Conservation (phyloP, 352 stramenopile species). For the Peronospora belbahrii region DNA sequence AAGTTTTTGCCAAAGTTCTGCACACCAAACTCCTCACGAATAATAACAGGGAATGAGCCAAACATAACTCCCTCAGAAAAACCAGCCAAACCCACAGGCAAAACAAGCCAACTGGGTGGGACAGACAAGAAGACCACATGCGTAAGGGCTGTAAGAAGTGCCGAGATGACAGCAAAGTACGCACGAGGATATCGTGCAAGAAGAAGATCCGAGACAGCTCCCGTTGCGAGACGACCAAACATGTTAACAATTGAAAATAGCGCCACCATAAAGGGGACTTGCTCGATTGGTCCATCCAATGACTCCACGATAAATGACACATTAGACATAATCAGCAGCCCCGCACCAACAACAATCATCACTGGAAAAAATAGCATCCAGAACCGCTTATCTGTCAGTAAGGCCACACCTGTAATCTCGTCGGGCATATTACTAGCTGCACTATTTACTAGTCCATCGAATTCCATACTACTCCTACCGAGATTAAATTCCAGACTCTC, state of each 20-base stretch:
- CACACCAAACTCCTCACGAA: conserved; percentile 71
- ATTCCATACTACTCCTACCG: conserved; percentile 21
- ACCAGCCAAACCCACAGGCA: conserved; percentile 55
- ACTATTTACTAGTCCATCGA: conserved; percentile 15
- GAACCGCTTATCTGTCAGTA: conserved; percentile 57
- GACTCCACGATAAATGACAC: conserved; percentile 82
- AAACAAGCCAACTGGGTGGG: conserved; percentile 29
- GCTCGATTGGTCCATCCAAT: conserved; percentile 39
- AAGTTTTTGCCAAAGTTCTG: conserved; percentile 84
- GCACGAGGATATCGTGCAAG: conserved; percentile 40
- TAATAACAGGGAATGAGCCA: conserved; percentile 68
- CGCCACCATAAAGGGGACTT: conserved; percentile 69
- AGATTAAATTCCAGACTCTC: conserved; percentile 40
- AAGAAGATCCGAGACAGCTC: conserved; percentile 51
- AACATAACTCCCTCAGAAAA: conserved; percentile 78
- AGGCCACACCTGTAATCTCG: conserved; percentile 49
- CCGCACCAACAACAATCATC: conserved; percentile 65
- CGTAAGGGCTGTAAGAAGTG: conserved; percentile 40
- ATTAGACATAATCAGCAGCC: conserved; percentile 78
- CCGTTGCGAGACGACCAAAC: conserved; percentile 46
- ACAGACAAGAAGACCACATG: conserved; percentile 51
- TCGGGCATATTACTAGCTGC: conserved; percentile 14
- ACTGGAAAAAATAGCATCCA: conserved; percentile 73
- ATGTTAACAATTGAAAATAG: conserved; percentile 76
- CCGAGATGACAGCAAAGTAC: conserved; percentile 42